phyloP scores from a whole-genome alignment of 352 stramenopile species.

The Phytophthora niederhauseri region DNA sequence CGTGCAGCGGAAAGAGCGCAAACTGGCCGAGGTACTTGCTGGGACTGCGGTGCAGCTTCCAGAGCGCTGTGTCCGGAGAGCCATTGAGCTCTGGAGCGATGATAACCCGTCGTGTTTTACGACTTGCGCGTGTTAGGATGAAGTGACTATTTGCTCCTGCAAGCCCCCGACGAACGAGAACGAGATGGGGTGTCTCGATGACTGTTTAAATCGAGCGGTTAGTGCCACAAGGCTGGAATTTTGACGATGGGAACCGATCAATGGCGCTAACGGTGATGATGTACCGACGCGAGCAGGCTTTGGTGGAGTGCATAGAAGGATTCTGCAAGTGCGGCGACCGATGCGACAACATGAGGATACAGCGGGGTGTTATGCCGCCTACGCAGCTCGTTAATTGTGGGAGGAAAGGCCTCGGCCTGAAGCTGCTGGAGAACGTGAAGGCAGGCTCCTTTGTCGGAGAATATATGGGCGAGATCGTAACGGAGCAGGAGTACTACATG shows the following conservation, averaged over 20 bases:
- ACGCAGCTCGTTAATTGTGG: constrained; percentile 61
- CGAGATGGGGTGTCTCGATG: constrained; percentile 66
- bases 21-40: constrained; percentile 45
- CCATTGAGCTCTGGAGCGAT: neutral
- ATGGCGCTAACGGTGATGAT: neutral
- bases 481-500: constrained; percentile 83
- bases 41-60: neutral
- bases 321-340: constrained; percentile 67
- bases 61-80: neutral
- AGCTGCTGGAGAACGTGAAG: constrained; percentile 52
- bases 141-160: constrained; percentile 71
- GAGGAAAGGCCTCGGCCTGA: constrained; percentile 69
- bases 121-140: constrained; percentile 49
- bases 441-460: constrained; percentile 74
- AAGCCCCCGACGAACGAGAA: constrained; percentile 35
- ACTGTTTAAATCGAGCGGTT: constrained; percentile 81
- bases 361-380: constrained; percentile 59
- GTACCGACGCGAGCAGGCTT: constrained; percentile 34
- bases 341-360: constrained; percentile 83
- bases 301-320: constrained; percentile 69
- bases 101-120: constrained; percentile 3
- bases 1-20: constrained; percentile 68
- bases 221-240: neutral
- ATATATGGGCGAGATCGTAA: constrained; percentile 88
- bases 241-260: neutral